A percentile compares a stretch with the other conserved stretches of the same genome.
phyloP scores from a whole-genome alignment of 2,329 filamentous ascomycete species.

The Fusarium pilosicola region DNA sequence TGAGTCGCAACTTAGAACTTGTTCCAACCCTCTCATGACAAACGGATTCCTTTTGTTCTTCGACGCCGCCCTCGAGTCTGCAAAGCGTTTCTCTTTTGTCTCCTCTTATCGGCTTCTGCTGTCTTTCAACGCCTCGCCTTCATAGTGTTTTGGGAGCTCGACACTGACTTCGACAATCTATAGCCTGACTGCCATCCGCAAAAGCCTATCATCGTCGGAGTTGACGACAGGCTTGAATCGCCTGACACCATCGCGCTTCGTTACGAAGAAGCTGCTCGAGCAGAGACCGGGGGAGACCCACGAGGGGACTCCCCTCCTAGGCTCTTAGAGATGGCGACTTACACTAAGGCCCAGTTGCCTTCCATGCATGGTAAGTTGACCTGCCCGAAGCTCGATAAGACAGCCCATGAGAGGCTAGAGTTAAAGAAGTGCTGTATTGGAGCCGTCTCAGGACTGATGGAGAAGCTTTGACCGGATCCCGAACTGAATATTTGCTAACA shows the following conservation, averaged over 20 bases:
- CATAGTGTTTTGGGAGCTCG: constrained; percentile 35
- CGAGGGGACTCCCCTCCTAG: constrained; percentile 65
- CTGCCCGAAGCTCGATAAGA: not conserved
- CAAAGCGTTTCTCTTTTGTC: constrained; percentile 26
- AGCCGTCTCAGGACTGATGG: not conserved
- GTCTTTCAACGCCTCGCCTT: constrained; percentile 27
- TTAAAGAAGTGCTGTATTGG: not conserved
- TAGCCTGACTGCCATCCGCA: constrained; percentile 65
- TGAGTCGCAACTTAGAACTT: constrained; percentile 57
- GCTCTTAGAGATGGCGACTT: constrained; percentile 57
- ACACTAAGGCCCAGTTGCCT: constrained; percentile 81
- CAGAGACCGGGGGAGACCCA: constrained; percentile 63
- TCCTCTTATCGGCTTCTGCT: constrained; percentile 10
- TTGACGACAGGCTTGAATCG: constrained; percentile 66
- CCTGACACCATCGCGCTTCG: constrained; percentile 66
- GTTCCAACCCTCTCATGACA: constrained; percentile 45
- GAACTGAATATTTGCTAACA: constrained; percentile 22
- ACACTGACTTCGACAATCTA: constrained; percentile 41
- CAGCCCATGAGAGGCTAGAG: constrained; percentile 42
- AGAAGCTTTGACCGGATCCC: not conserved
- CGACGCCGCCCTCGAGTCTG: constrained; percentile 20
- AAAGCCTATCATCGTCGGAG: constrained; percentile 64
- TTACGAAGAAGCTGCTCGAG: constrained; percentile 66
- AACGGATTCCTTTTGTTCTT: constrained; percentile 30
- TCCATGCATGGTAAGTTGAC: constrained; percentile 81